A percentile compares a stretch with the other conserved stretches of the same genome.
Conservation (phyloP, 2,329 filamentous ascomycete species). For the Trichophyton equinum region DNA sequence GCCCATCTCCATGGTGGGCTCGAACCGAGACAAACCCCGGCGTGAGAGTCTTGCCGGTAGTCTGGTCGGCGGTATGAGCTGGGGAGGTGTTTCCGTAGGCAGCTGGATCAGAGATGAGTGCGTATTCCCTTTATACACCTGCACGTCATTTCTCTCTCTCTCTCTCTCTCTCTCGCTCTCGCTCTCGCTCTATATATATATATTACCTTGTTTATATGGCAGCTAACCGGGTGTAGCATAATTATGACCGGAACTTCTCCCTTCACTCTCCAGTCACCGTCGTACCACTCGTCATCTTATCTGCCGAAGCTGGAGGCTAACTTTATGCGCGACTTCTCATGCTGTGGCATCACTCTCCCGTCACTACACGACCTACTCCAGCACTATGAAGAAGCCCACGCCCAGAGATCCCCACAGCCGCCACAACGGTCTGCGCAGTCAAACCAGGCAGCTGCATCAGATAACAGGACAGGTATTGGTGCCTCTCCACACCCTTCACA, state of each 20-base stretch:
- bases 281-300: conserved; percentile 92
- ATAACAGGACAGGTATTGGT: conserved; percentile 39
- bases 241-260: conserved; percentile 96
- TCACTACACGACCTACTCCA: conserved; percentile 90
- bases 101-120: conserved; percentile 98
- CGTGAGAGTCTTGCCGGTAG: conserved; percentile 50
- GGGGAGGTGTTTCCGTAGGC: conserved; percentile 89
- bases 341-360: conserved; percentile 78
- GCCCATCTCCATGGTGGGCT: conserved; percentile 47
- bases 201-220: neutral
- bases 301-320: conserved; percentile 91
- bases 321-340: conserved; percentile 95
- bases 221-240: conserved; percentile 47
- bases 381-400: conserved; percentile 93
- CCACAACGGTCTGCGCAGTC: conserved; percentile 36
- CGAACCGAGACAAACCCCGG: conserved; percentile 38
- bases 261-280: conserved; percentile 79
- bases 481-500: conserved; percentile 20
- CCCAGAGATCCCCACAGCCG: conserved; percentile 48
- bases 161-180: too few relatives aligned
- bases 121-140: conserved; percentile 34
- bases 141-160: too few relatives aligned
- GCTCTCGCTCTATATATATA: neutral
- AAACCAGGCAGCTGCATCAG: conserved; percentile 30
- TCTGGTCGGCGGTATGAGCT: conserved; percentile 73